phyloP scores from a whole-genome alignment of 2,329 filamentous ascomycete genomes.

The Aureobasidium sp. region DNA sequence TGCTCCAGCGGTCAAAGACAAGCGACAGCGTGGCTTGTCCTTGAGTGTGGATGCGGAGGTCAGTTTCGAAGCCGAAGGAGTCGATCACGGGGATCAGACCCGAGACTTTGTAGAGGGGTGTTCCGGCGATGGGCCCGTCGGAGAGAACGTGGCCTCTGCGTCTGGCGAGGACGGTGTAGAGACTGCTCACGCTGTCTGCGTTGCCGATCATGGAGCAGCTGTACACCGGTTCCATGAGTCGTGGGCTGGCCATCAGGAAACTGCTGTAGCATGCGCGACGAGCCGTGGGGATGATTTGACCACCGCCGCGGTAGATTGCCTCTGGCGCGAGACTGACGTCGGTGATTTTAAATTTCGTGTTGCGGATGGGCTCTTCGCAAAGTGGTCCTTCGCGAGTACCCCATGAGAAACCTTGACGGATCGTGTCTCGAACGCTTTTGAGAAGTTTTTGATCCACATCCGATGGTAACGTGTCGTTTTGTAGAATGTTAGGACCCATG shows the following conservation, averaged over 20 bases:
- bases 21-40: conserved; percentile 83
- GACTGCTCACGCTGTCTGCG: conserved; percentile 73
- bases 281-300: conserved; percentile 93
- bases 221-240: conserved; percentile 95
- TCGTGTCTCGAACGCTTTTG: conserved; percentile 77
- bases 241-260: conserved; percentile 92
- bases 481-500: conserved; percentile 85
- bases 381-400: conserved; percentile 89
- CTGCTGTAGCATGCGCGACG: conserved; percentile 89
- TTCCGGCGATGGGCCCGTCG: conserved; percentile 90
- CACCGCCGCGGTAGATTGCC: conserved; percentile 88
- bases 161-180: conserved; percentile 86
- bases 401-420: conserved; percentile 95
- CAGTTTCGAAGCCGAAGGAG: conserved; percentile 95
- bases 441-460: conserved; percentile 92
- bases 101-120: conserved; percentile 83
- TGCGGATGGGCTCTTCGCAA: conserved; percentile 97
- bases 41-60: conserved; percentile 91
- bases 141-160: conserved; percentile 85
- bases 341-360: conserved; percentile 94
- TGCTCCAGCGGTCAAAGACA: conserved; percentile 91
- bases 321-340: conserved; percentile 80
- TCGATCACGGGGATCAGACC: conserved; percentile 94
- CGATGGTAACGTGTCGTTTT: conserved; percentile 90
- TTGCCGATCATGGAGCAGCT: conserved; percentile 87